Percentiles rank a stretch among this genome's conserved stretches.
Conservation (phyloP, 2,329 filamentous ascomycete genomes). For the Fusarium sp. region DNA sequence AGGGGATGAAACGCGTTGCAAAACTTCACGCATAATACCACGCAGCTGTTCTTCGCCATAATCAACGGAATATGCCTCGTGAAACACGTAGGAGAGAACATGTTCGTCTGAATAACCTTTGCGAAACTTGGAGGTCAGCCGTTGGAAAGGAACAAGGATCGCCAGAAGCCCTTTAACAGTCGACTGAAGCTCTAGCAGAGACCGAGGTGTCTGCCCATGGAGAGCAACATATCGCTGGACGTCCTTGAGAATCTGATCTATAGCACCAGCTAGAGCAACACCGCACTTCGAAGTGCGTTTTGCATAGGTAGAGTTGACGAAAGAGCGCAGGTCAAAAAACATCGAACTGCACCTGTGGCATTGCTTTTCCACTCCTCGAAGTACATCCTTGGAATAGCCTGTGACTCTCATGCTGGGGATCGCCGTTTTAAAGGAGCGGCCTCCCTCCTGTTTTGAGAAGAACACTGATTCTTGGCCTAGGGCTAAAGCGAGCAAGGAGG, state of each 20-base stretch:
- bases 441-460: constrained; percentile 69
- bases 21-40: constrained; percentile 73
- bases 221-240: constrained; percentile 62
- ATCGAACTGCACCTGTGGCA: constrained; percentile 62
- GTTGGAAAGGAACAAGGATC: constrained; percentile 64
- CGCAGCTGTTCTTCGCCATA: constrained; percentile 71
- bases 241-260: constrained; percentile 60
- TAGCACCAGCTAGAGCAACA: constrained; percentile 64
- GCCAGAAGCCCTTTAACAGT: constrained; percentile 59
- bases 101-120: constrained; percentile 65
- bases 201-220: constrained; percentile 55
- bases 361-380: constrained; percentile 59
- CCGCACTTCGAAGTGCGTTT: constrained; percentile 58
- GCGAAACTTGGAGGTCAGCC: constrained; percentile 61
- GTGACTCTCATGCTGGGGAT: constrained; percentile 62
- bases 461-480: constrained; percentile 79
- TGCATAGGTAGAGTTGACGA: constrained; percentile 60
- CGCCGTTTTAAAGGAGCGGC: constrained; percentile 63
- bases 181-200: constrained; percentile 65
- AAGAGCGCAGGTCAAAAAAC: constrained; percentile 58
- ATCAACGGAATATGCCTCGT: constrained; percentile 71
- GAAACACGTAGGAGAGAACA: constrained; percentile 70
- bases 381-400: constrained; percentile 64
- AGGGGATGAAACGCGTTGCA: constrained; percentile 70
- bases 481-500: constrained; percentile 72